Base-by-base conservation (phyloP, 768 basidiomycete species). In the Boletus speciosus region DNA sequence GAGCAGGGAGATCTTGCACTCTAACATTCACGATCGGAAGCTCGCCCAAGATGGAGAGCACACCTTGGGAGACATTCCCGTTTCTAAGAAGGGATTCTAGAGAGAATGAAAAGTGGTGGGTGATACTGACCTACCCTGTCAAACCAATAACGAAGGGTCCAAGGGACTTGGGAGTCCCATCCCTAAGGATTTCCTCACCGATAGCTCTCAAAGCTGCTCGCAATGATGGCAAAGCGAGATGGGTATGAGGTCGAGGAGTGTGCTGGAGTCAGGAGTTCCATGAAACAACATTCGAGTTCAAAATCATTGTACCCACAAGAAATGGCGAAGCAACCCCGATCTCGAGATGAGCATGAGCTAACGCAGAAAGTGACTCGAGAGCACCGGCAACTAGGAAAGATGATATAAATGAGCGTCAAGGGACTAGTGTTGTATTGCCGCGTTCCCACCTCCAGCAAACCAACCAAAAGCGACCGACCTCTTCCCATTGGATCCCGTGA, bases 391-490 rank as follows among this genome's bases (percentile, higher is more conserved):
- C 91, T 93, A 67, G 54, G 29, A 31, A 37, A 39, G 27, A 52
- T 7, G 29, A 29, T 9, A 29, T 0, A 29, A 9, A 29, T 64
- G 39, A 52, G 47, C 21, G n/a, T 21, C 40, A 55, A 43, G 14
- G 21, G 6, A 36, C 2, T 1, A 31, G 12, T 10, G 16, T n/a
- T 14, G 32, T 7, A 44, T 47, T 27, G 23, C 0, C 10, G 32
- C 1, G 31, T 25, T 61, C 81, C 47, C 54, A 91, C 90, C 88
- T 70, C 94, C 94, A 1, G 94, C 94, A 61, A 87, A 92, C 85
- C 86, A 93, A 1, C 93, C 94, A 73, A 97, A 96, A 0, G 86
- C 93, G 16, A 94, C 90, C 0, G 87, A 88, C 21, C 94, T 76
- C 67, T 88, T 88, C 4, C 86, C 88, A 25, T 74, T 72, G 5